These are phyloP conservation scores for Abelmoschus esculentus DNA, from an alignment of 345 rosid genomes.

Conservation along the genomic window DNA sequence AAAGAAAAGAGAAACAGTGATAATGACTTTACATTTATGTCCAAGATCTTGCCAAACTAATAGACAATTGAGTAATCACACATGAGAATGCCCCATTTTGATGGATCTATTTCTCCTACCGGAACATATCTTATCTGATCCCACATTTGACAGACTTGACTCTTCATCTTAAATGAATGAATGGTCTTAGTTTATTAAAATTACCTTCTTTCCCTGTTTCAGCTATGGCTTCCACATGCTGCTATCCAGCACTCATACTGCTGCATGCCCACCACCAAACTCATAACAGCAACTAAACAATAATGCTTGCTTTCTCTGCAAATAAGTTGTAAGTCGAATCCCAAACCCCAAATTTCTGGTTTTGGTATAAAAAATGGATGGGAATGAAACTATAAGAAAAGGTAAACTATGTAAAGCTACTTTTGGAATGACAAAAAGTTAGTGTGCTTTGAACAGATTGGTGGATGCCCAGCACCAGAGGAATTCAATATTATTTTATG, in stretches of 20 bases:
- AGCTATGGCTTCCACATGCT: neutral
- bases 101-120: no score
- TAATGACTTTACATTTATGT: no score
- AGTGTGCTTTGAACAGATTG: slow-evolving; percentile 13
- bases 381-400: neutral
- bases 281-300: no score
- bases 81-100: no score
- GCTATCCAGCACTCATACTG: no score
- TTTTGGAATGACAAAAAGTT: slow-evolving; percentile 4
- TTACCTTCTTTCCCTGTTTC: neutral
- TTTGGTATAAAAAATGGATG: neutral
- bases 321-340: neutral
- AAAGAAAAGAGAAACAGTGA: no score
- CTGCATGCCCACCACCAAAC: no score
- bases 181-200: slow-evolving; percentile 17
- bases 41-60: no score
- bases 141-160: no score
- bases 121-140: no score
- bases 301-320: neutral
- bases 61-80: no score
- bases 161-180: no score
- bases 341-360: neutral
- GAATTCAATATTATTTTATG: slow-evolving; percentile 7
- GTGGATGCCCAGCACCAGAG: slow-evolving; percentile 7
- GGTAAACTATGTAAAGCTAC: neutral